Base-by-base conservation (phyloP, 2,329 filamentous ascomycete species). In the Aspergillus brunneoviolaceus region DNA sequence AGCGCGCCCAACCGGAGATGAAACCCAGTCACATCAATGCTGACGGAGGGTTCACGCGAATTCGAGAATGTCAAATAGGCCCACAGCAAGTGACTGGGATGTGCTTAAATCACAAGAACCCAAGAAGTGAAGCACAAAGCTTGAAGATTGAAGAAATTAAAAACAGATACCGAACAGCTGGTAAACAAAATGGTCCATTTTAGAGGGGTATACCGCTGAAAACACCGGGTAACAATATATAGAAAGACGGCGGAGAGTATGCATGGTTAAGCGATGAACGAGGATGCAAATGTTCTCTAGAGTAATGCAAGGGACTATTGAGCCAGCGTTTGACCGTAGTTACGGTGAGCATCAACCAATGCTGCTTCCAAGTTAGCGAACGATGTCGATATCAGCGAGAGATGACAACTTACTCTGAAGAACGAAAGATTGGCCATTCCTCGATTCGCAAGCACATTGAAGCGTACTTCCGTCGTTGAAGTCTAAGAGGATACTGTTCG, bases 401-500 rank as follows among this genome's bases (percentile, higher is more conserved):
- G 25, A 16, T 51, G 21, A n/a, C 53, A 11, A 73, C 79, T 77
- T 76, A 84, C 82, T 77, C 62, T 78, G 77, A 54, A 86, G 72
- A 54, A 83, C 78, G 65, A 81, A 78, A 39, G 75, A 74, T 70
- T 86, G 84, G 50, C 81, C 81, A 66, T 80, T 77, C 59, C 78
- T 76, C 58, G 84, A 85, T 70, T 86, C 83, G 67, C 84, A 86
- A 47, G 87, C 86, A 69, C 84, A 85, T 70, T 89, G 87, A 55
- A 89, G 75, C 9, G 84, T 85, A 42, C 83, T 82, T 23, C 86
- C 86, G 65, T 88, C 84, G 25, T 81, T 72, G 61, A 89, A 85
- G 66, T 88, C 85, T 35, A 89, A 77, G 29, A 88, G 73, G 42
- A 89, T 84, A 63, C 92, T 97, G 78, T 97, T 91, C 2, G 94